Base-by-base conservation (phyloP, 1,284 basidiomycete species). In the Laetiporus sulphureus region DNA sequence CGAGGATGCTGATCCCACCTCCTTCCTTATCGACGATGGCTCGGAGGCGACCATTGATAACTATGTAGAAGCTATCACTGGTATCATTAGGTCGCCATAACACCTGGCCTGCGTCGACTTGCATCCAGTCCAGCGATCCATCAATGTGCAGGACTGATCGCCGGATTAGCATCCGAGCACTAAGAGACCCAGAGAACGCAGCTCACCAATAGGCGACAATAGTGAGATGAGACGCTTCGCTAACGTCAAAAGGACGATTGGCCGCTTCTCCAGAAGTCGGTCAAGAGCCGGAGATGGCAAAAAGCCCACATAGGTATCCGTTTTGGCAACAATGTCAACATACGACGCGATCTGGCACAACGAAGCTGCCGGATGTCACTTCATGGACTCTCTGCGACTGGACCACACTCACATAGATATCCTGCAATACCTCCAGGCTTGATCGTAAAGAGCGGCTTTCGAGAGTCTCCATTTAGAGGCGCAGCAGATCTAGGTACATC, bases 361-460 rank as follows among this genome's bases (percentile, higher is more conserved):
- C 1, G 93, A 94, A 12, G 93, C 90, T 89, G 44, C 38, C 20
- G 16, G 7, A 10, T 36, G 47, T 41, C 41, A 44, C 30, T 15
- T 41, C 20, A 50, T 34, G 25, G 24, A 22, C 27, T 24, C 13
- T n/a, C 18, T 22, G 15, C 16, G 29, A n/a, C 5, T 29, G 20
- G 5, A 18, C 19, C 12, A 31, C 1, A 55, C 70, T 47, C 50
- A 86, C 85, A 79, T n/a, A 99, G 73, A 62, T 99, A 99, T 3
- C 96, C 96, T 2, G 95, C 95, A 41, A 99, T 95, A 0, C 96
- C 95, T 42, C 95, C 95, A n/a, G 92, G 86, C 55, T 95, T 96
- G 19, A 97, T 89, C 1, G 89, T 95, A 63, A 95, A 99, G 22
- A 99, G 70, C 16, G 85, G 74, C 56, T 89, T 87, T 41, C 52